These are phyloP conservation scores for Claviceps cyperi DNA, from an alignment of 2,329 filamentous ascomycete species.

Conservation along the genomic window DNA sequence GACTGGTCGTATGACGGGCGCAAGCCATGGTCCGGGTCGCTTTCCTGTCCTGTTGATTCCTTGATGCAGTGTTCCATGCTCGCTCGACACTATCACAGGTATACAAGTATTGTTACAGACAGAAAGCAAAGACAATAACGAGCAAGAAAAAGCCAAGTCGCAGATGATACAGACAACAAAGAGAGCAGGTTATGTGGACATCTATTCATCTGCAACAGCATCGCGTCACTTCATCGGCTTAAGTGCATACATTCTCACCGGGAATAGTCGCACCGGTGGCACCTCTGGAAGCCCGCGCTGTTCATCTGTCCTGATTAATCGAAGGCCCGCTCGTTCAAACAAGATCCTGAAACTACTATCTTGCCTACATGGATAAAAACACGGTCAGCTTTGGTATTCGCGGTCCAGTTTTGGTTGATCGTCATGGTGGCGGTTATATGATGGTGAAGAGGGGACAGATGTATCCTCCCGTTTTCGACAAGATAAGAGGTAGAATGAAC, in stretches of 20 bases:
- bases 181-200: too few relatives aligned
- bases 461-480: neutral
- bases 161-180: too few relatives aligned
- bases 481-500: neutral
- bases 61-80: too few relatives aligned
- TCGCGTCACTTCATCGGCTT: slow-evolving; percentile 26
- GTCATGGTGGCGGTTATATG: neutral
- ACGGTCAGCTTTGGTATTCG: neutral
- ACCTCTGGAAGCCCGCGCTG: slow-evolving; percentile 56
- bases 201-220: too few relatives aligned
- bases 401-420: neutral
- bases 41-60: too few relatives aligned
- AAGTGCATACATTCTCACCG: slow-evolving; percentile 67
- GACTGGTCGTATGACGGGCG: too few relatives aligned
- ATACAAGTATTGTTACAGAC: too few relatives aligned
- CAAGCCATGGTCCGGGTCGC: too few relatives aligned
- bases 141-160: too few relatives aligned
- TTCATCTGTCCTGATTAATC: slow-evolving; percentile 53
- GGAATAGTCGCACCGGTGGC: slow-evolving; percentile 37
- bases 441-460: neutral
- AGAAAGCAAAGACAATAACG: too few relatives aligned
- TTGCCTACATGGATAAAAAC: slow-evolving; percentile 28
- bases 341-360: slow-evolving; percentile 57
- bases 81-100: too few relatives aligned
- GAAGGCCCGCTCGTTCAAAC: slow-evolving; percentile 55